phyloP scores from a whole-genome alignment of 2,329 filamentous ascomycete species.

The Pseudocercospora cruenta region DNA sequence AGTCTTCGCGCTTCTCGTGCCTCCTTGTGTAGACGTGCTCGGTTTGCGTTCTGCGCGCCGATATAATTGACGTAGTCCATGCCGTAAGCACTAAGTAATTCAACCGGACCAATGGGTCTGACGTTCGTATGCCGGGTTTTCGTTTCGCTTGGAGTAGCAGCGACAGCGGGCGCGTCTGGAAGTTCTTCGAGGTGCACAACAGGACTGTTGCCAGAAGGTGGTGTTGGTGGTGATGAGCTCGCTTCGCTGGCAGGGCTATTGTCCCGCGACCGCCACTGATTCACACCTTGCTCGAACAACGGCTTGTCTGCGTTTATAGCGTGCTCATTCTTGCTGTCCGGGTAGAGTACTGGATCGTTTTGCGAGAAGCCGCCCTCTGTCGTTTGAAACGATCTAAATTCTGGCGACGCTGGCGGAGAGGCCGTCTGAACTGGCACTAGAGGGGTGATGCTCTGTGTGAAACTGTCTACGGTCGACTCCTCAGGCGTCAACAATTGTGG shows the following conservation, averaged over 20 bases:
- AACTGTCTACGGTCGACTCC: slow-evolving; percentile 27
- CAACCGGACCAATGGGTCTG: slow-evolving; percentile 14
- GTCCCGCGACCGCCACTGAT: slow-evolving; percentile 1
- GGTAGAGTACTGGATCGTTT: slow-evolving; percentile 28
- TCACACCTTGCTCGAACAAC: slow-evolving; percentile 16
- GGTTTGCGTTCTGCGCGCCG: slow-evolving; percentile 17
- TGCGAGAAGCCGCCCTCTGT: slow-evolving; percentile 16
- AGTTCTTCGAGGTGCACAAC: slow-evolving; percentile 4
- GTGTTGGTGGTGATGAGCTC: slow-evolving; percentile 8
- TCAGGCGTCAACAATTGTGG: slow-evolving; percentile 30
- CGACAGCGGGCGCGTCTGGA: not conserved
- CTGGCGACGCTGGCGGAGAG: slow-evolving; percentile 30
- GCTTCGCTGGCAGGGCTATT: slow-evolving; percentile 13
- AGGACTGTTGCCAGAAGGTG: slow-evolving; percentile 12
- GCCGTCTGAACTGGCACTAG: slow-evolving; percentile 14
- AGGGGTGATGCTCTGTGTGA: slow-evolving; percentile 7
- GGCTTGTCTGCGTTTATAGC: slow-evolving; percentile 12
- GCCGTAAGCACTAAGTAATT: slow-evolving; percentile 21
- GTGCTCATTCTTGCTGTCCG: slow-evolving; percentile 17
- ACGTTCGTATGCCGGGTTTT: not conserved
- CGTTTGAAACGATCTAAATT: slow-evolving; percentile 22
- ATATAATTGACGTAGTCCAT: slow-evolving; percentile 23
- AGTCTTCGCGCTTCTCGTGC: slow-evolving; percentile 15
- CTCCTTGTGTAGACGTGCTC: slow-evolving; percentile 15
- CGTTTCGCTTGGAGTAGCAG: not conserved